Percentiles rank a stretch among this genome's conserved stretches.
phyloP scores from a whole-genome alignment of 2,329 filamentous ascomycete genomes.

The Fusarium drepaniforme region DNA sequence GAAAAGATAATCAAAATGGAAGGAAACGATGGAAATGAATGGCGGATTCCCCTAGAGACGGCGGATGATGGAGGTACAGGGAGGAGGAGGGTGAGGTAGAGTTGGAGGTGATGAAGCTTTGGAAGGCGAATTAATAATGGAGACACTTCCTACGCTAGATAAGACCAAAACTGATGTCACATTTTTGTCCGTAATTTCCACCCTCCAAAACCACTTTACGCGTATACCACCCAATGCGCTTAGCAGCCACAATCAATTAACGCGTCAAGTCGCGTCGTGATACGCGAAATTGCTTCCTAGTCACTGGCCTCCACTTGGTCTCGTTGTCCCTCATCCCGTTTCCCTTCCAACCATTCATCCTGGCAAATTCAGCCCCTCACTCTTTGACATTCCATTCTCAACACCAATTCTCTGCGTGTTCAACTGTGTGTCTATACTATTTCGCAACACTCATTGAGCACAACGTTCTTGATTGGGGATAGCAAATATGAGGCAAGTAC shows the following conservation, averaged over 20 bases:
- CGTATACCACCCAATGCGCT: slow-evolving; percentile 43
- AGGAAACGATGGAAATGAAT: background rate
- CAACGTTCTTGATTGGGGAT: slow-evolving; percentile 10
- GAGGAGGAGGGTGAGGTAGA: slow-evolving; percentile 2
- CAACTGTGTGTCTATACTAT: slow-evolving; percentile 1
- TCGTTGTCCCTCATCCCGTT: slow-evolving; percentile 13
- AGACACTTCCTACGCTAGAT: background rate
- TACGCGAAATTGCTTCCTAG: slow-evolving; percentile 43
- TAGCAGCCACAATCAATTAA: slow-evolving; percentile 56
- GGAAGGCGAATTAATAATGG: slow-evolving; percentile 30
- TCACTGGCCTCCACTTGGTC: slow-evolving; percentile 31
- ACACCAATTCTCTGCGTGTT: slow-evolving; percentile 10
- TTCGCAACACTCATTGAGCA: slow-evolving; percentile 13
- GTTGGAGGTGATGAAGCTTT: slow-evolving; percentile 11
- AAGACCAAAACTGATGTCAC: background rate
- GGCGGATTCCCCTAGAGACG: slow-evolving; percentile 6
- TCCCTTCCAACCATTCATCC: slow-evolving; percentile 35
- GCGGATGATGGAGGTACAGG: slow-evolving; percentile 17
- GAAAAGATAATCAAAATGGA: background rate
- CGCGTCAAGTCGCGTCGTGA: slow-evolving; percentile 52
- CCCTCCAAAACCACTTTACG: slow-evolving; percentile 50
- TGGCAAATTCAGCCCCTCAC: slow-evolving; percentile 39
- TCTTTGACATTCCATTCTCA: slow-evolving; percentile 26
- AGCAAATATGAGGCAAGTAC: slow-evolving; percentile 28
- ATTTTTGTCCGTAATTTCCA: slow-evolving; percentile 12